Percentiles rank a stretch among this genome's conserved stretches.
phyloP scores from a whole-genome alignment of 2,329 filamentous ascomycete species.

The Fusarium torreyae region DNA sequence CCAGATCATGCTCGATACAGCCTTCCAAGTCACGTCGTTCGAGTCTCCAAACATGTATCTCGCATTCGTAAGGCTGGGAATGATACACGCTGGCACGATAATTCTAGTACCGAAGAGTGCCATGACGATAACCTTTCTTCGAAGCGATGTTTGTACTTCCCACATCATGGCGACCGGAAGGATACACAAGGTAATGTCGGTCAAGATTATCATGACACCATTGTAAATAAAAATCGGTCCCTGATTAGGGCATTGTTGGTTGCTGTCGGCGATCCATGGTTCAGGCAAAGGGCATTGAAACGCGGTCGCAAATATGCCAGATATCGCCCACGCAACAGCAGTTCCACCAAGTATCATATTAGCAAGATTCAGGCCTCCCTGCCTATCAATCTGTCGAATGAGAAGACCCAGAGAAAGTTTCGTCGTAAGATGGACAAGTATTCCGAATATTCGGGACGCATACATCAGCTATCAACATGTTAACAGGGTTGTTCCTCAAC shows the following conservation, averaged over 20 bases:
- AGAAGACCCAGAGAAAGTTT: slow-evolving; percentile 45
- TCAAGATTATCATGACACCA: slow-evolving; percentile 34
- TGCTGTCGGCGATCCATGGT: slow-evolving; percentile 33
- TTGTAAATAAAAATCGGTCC: slow-evolving; percentile 40
- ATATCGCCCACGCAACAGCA: slow-evolving; percentile 25
- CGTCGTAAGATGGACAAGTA: slow-evolving; percentile 38
- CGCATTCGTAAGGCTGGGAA: slow-evolving; percentile 35
- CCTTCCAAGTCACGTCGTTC: slow-evolving; percentile 36
- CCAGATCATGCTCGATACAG: slow-evolving; percentile 40
- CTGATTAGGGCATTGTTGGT: slow-evolving; percentile 25
- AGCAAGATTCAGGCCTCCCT: slow-evolving; percentile 31
- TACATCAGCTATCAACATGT: slow-evolving; percentile 40
- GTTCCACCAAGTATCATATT: slow-evolving; percentile 31
- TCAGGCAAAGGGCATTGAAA: slow-evolving; percentile 41
- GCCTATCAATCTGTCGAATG: slow-evolving; percentile 42
- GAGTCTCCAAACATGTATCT: slow-evolving; percentile 33
- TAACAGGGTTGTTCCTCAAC: background rate
- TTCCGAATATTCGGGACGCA: slow-evolving; percentile 32
- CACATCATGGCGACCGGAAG: slow-evolving; percentile 48
- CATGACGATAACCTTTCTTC: slow-evolving; percentile 41
- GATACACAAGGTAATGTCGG: slow-evolving; percentile 34
- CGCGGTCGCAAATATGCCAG: slow-evolving; percentile 29
- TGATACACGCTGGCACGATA: slow-evolving; percentile 41
- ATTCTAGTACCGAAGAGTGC: slow-evolving; percentile 42
- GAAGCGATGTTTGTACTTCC: slow-evolving; percentile 41